phyloP scores from a whole-genome alignment of 352 stramenopile species.

The Globisporangium alternatum region DNA sequence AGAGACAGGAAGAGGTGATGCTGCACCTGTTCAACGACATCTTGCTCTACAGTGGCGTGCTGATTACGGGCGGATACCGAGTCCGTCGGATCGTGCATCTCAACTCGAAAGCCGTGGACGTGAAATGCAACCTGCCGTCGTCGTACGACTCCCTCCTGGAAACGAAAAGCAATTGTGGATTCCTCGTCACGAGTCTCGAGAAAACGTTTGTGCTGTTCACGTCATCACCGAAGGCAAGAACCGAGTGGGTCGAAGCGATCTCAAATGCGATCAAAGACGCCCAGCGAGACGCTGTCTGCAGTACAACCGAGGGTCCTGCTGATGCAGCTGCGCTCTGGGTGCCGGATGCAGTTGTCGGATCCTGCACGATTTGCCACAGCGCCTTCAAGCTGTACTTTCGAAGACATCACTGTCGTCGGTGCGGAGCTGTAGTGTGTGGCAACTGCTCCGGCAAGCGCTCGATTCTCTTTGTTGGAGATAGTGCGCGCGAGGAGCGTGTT shows the following conservation, averaged over 20 bases:
- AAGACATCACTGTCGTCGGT: conserved; percentile 77
- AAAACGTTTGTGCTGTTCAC: conserved; percentile 84
- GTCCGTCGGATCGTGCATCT: conserved; percentile 70
- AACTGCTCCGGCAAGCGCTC: conserved; percentile 67
- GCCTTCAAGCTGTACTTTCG: conserved; percentile 79
- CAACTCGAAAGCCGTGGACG: conserved; percentile 64
- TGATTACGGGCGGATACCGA: conserved; percentile 72
- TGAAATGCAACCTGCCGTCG: conserved; percentile 53
- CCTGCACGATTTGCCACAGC: conserved; percentile 63
- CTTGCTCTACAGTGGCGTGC: conserved; percentile 75
- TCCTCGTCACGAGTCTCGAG: conserved; percentile 75
- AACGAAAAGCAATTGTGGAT: conserved; percentile 53
- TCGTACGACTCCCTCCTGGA: conserved; percentile 53
- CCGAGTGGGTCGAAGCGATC: conserved; percentile 64
- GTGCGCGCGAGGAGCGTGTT: conserved; percentile 58
- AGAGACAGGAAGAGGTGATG: conserved; percentile 77
- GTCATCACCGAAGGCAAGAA: conserved; percentile 35
- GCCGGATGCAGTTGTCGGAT: conserved; percentile 58
- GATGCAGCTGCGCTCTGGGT: conserved; percentile 77
- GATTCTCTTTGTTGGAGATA: conserved; percentile 71
- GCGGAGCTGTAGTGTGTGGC: conserved; percentile 73
- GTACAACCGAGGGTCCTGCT: conserved; percentile 33
- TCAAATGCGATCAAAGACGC: conserved; percentile 48
- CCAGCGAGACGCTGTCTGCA: conserved; percentile 28
- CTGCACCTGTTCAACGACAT: conserved; percentile 87